Evolutionary conservation across 495 filamentous ascomycete species (phyloP).

Genomic region (Penicillium roqueforti): DNA sequence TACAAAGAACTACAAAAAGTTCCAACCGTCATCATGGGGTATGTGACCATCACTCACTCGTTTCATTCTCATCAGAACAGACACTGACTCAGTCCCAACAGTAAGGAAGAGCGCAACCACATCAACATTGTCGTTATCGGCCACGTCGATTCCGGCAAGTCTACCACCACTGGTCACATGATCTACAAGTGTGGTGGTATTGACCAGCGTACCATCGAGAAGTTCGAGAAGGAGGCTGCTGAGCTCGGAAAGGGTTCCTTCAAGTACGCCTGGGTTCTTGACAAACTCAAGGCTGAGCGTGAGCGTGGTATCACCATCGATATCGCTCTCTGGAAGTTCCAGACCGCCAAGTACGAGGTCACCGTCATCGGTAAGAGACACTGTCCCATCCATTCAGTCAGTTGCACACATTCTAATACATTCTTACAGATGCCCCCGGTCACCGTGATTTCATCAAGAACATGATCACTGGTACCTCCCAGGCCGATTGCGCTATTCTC

Average conservation of each 20-base stretch:
- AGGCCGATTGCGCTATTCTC: constrained; percentile 99
- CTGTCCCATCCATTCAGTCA: neutral
- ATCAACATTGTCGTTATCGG: constrained; percentile 99
- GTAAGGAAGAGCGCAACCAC: constrained; percentile 82
- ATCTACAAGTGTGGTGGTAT: constrained; percentile 99
- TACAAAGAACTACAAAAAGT: constrained; percentile 44
- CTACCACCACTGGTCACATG: constrained; percentile 94
- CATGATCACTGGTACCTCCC: constrained; percentile 99
- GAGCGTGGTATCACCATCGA: constrained; percentile 99
- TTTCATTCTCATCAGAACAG: neutral
- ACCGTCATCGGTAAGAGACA: constrained; percentile 84
- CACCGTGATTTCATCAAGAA: constrained; percentile 99
- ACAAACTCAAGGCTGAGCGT: constrained; percentile 99
- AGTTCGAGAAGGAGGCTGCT: constrained; percentile 99
- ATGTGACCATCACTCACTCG: constrained; percentile 19
- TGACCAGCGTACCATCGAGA: constrained; percentile 99
- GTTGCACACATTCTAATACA: constrained; percentile 17
- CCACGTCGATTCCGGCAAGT: constrained; percentile 99
- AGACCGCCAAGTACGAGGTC: constrained; percentile 97
- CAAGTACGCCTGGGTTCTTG: constrained; percentile 99
- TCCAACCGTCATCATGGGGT: constrained; percentile 52
- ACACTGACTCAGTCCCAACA: constrained; percentile 26
- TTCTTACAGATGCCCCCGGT: constrained; percentile 79
- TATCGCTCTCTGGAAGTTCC: constrained; percentile 99
- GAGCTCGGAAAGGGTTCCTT: constrained; percentile 99